Conservation (phyloP, 495 filamentous ascomycete species). For the Podospora bellae-mahoneyi region DNA sequence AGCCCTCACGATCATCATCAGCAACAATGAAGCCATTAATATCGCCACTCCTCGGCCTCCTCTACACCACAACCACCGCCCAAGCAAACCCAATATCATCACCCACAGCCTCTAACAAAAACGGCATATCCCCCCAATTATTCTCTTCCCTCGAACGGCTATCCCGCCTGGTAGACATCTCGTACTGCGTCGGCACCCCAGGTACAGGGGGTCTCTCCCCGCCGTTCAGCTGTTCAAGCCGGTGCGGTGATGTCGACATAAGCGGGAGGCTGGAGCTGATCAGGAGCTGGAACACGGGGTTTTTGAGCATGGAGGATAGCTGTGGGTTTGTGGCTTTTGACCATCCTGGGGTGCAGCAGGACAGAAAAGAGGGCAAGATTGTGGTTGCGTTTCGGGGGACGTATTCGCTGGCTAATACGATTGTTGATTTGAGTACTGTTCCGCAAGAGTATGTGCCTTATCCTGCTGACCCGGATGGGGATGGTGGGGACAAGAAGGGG, state of each 20-base stretch:
- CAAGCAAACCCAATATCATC: conserved; percentile 16
- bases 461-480: conserved; percentile 42
- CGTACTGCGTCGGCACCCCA: conserved; percentile 76
- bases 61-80: not conserved
- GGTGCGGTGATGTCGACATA: conserved; percentile 71
- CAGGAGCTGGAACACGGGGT: conserved; percentile 85
- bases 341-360: conserved; percentile 38
- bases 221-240: conserved; percentile 81
- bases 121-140: conserved; percentile 40
- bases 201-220: conserved; percentile 63
- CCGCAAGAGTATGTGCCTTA: conserved; percentile 92
- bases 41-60: not conserved
- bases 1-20: not conserved
- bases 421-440: conserved; percentile 80
- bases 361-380: conserved; percentile 45
- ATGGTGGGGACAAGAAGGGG: conserved; percentile 3
- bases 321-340: conserved; percentile 92
- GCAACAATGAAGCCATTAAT: not conserved
- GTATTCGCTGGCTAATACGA: conserved; percentile 85
- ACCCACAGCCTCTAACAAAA: conserved; percentile 15
- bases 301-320: conserved; percentile 73
- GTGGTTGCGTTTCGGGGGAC: conserved; percentile 94
- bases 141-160: conserved; percentile 83
- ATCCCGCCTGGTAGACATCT: conserved; percentile 84
- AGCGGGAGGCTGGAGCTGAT: conserved; percentile 62